Conservation (phyloP, 2,329 filamentous ascomycete genomes). For the Epichloe sibirici region DNA sequence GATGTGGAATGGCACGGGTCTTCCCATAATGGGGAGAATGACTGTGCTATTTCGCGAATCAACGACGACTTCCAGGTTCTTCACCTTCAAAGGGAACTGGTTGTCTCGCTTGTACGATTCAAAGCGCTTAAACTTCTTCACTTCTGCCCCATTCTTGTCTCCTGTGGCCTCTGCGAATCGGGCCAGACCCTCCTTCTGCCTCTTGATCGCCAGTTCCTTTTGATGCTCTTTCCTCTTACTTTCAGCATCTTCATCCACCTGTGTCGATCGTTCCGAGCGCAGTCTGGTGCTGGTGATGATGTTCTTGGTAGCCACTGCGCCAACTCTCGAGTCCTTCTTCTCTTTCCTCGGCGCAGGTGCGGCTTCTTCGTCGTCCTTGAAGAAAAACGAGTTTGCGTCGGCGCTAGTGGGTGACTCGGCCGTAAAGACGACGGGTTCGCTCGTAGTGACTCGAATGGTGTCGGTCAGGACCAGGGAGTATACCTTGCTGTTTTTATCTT, state of each 20-base stretch:
- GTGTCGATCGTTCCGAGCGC: slow-evolving; percentile 78
- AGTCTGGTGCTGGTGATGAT: slow-evolving; percentile 92
- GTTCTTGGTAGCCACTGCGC: slow-evolving; percentile 84
- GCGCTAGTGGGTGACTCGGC: slow-evolving; percentile 84
- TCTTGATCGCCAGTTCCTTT: slow-evolving; percentile 75
- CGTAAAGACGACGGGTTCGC: slow-evolving; percentile 81
- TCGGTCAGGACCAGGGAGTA: slow-evolving; percentile 91
- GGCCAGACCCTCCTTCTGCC: slow-evolving; percentile 76
- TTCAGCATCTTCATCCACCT: slow-evolving; percentile 82
- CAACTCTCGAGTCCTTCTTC: slow-evolving; percentile 71
- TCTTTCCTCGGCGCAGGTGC: slow-evolving; percentile 81
- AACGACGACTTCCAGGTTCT: slow-evolving; percentile 79
- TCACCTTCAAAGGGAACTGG: slow-evolving; percentile 71
- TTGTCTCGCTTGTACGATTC: slow-evolving; percentile 98
- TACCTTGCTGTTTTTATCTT: slow-evolving; percentile 78
- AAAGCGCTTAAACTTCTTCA: slow-evolving; percentile 98
- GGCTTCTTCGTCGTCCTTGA: slow-evolving; percentile 88
- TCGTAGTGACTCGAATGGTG: slow-evolving; percentile 73
- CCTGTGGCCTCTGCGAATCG: slow-evolving; percentile 78
- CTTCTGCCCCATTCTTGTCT: slow-evolving; percentile 76
- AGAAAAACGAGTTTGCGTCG: slow-evolving; percentile 95
- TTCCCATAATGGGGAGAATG: slow-evolving; percentile 91
- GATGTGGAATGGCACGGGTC: slow-evolving; percentile 96
- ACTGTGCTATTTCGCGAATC: slow-evolving; percentile 84
- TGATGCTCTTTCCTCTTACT: slow-evolving; percentile 82